Percentiles rank a stretch among this genome's conserved stretches.
Conservation (phyloP, 176 grass and related monocot genomes). For the Oryza meyeriana region DNA sequence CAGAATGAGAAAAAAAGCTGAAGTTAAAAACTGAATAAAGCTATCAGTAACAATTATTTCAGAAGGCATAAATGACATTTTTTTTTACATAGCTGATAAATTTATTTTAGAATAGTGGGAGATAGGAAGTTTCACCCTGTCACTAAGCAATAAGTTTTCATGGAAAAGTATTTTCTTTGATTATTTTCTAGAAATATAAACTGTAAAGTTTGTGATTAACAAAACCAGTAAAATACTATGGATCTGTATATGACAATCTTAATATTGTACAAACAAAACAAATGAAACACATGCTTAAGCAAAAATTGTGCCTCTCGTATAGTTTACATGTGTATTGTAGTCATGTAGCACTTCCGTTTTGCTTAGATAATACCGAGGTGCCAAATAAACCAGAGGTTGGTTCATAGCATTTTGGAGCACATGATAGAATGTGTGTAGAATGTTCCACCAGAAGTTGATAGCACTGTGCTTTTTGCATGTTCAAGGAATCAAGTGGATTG, state of each 20-base stretch:
- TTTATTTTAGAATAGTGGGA: background rate
- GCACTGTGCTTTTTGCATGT: background rate
- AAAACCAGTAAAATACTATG: background rate
- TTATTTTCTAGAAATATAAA: background rate
- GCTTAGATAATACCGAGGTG: background rate
- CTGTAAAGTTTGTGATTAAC: background rate
- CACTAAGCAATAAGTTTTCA: background rate
- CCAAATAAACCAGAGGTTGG: background rate
- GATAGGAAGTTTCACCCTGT: background rate
- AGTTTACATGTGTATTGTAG: conserved; percentile 5
- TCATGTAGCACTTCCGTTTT: background rate
- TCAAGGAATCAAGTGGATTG: background rate
- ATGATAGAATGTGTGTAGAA: background rate
- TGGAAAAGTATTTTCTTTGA: background rate
- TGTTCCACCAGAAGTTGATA: background rate
- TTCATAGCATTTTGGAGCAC: background rate
- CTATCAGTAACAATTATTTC: background rate
- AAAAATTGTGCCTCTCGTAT: background rate
- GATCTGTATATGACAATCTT: background rate
- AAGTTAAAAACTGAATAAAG: background rate
- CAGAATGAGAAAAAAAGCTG: background rate
- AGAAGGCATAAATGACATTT: background rate
- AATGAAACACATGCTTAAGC: background rate
- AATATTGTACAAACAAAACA: background rate
- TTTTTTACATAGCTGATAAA: background rate